These are phyloP conservation scores for Taphrina sp. DNA, from an alignment of 1,139 yeast species.

Conservation along the genomic window DNA sequence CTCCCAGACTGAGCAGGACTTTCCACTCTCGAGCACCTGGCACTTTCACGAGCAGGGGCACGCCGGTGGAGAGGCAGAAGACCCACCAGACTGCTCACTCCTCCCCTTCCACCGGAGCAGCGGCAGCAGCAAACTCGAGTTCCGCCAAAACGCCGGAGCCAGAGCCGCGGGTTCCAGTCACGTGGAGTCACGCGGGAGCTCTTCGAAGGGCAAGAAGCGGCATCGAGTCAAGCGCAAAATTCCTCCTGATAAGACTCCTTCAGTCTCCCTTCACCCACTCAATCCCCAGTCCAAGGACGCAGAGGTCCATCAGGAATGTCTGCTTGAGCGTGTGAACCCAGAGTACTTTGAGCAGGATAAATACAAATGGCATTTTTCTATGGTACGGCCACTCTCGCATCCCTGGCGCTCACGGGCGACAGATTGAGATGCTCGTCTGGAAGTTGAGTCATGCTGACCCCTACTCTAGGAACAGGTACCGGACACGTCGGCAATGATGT, in stretches of 20 bases:
- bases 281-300: too few relatives aligned
- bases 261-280: background rate
- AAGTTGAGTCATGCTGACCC: background rate
- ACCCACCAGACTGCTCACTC: background rate
- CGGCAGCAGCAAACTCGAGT: background rate
- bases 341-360: conserved; percentile 20
- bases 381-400: conserved; percentile 4
- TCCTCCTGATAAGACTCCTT: background rate
- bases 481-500: conserved; percentile 31
- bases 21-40: conserved; percentile 9
- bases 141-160: background rate
- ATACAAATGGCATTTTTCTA: conserved; percentile 30
- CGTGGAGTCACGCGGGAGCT: too few relatives aligned
- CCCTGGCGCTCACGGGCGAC: background rate
- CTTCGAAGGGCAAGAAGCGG: background rate
- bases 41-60: conserved; percentile 8
- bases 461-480: conserved; percentile 10
- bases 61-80: background rate
- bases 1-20: conserved; percentile 1
- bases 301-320: conserved; percentile 26
- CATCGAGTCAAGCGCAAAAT: background rate
- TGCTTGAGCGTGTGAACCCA: conserved; percentile 31
- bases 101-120: too few relatives aligned
- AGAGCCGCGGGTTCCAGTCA: too few relatives aligned
- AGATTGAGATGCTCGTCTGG: too few relatives aligned